Base-by-base conservation (phyloP, 345 rosid genomes). In the Odontarrhena argentea region DNA sequence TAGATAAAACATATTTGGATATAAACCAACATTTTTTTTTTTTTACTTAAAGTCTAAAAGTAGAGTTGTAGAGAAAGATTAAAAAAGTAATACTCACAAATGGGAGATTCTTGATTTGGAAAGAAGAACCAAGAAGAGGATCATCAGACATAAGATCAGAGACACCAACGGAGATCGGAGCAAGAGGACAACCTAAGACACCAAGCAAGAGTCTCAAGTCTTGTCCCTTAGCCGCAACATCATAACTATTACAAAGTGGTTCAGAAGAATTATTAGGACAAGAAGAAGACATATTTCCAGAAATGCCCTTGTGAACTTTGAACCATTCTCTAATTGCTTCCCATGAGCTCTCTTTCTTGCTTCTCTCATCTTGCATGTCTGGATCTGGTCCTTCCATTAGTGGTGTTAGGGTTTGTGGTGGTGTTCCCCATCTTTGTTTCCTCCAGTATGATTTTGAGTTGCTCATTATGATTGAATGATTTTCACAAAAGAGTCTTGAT, bases 341-440 rank as follows among this genome's bases (percentile, higher is more conserved):
- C 98, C 98, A 93, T 0, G 93, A 86, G 12, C 82, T 79, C 78
- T 92, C 94, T 79, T 87, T 89, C 68, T 79, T 86, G 75, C 47
- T 75, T 35, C 79, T 81, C 64, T 87, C 88, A 25, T 79, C 96
- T 76, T 84, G 93, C 90, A 85, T 82, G 12, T 87, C 97, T 3
- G 93, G 96, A 70, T 89, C 96, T 3, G 98, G 98, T 11, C 97
- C 97, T 85, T 93, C 98, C 89, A 89, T 78, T 14, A 93, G 69
- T 5, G 98, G 98, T 6, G 96, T 88, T 56, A 93, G 70, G 18
- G 91, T 76, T 73, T 86, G 93, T 55, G 78, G 78, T 1, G 74
- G 78, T 3, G 88, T 76, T 68, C 82, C 83, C 87, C 89, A 79
- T 71, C 86, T 76, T 30, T 86, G 88, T 71, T 83, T 84, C 76